phyloP scores from a whole-genome alignment of 257 asterid species.

The Salvia splendens region DNA sequence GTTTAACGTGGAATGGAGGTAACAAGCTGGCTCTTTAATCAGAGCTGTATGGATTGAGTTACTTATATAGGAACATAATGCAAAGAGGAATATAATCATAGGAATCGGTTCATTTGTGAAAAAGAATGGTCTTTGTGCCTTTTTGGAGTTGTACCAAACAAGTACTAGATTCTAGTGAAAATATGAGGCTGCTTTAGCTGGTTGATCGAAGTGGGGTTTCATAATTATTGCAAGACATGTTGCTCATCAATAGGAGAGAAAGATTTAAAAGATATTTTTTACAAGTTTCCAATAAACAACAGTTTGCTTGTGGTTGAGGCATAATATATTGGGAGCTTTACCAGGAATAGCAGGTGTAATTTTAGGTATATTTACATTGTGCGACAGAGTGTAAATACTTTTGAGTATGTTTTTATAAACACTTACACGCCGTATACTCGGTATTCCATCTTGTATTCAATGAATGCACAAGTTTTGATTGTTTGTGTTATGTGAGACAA shows the following conservation, averaged over 20 bases:
- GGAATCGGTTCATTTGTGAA: constrained; percentile 40
- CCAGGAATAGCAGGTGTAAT: constrained; percentile 40
- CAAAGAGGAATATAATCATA: constrained; percentile 24
- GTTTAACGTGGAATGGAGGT: constrained; percentile 22
- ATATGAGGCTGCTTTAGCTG: constrained; percentile 35
- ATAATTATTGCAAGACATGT: constrained; percentile 19
- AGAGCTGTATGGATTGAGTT: constrained; percentile 24
- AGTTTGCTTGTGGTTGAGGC: constrained; percentile 31
- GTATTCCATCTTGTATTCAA: constrained; percentile 27
- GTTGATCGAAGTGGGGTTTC: constrained; percentile 34
- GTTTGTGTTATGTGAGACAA: constrained; percentile 2
- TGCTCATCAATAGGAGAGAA: constrained; percentile 34
- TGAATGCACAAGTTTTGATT: constrained; percentile 21
- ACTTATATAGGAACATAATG: constrained; percentile 43
- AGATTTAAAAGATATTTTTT: background rate
- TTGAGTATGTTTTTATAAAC: constrained; percentile 37
- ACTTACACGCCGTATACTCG: constrained; percentile 33
- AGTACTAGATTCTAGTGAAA: constrained; percentile 41
- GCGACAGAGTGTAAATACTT: constrained; percentile 17
- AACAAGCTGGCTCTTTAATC: constrained; percentile 19
- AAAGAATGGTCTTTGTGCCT: constrained; percentile 23
- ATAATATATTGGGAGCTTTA: constrained; percentile 21
- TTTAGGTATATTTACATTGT: constrained; percentile 31
- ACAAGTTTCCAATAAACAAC: constrained; percentile 26
- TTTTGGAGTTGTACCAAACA: constrained; percentile 39